These are phyloP conservation scores for Ambrosiella xylebori DNA, from an alignment of 2,329 filamentous ascomycete genomes.

Conservation along the genomic window DNA sequence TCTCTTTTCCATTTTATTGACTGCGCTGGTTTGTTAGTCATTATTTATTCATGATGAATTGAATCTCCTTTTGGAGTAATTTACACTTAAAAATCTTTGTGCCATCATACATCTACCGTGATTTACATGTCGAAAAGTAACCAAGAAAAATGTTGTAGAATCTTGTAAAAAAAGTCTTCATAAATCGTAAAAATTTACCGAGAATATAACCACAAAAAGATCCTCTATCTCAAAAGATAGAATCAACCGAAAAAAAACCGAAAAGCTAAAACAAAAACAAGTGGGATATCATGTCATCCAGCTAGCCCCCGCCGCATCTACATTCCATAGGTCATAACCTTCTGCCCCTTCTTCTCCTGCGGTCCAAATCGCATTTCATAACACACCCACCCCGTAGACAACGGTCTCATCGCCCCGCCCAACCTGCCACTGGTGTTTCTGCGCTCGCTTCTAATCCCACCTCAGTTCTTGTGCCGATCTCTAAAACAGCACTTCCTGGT, in stretches of 20 bases:
- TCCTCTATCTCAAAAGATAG: not conserved
- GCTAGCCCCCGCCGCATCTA: not conserved
- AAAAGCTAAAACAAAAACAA: not conserved
- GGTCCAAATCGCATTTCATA: not conserved
- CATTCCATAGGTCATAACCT: not conserved
- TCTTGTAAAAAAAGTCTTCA: no score
- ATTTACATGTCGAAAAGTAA: not conserved
- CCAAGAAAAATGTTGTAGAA: not conserved
- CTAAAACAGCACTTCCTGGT: slow-evolving; percentile 31
- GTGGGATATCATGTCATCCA: not conserved
- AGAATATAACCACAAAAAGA: not conserved
- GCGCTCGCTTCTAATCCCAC: not conserved
- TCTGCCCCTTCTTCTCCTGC: not conserved
- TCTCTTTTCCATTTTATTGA: not conserved
- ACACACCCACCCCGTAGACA: not conserved
- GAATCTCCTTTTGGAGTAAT: not conserved
- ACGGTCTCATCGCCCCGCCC: not conserved
- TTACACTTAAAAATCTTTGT: not conserved
- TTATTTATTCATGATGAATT: slow-evolving; percentile 2
- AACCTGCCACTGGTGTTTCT: not conserved
- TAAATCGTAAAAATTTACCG: not conserved
- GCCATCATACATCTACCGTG: no score
- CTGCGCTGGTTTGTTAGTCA: slow-evolving; percentile 1
- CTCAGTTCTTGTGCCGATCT: not conserved
- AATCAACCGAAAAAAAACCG: not conserved